A percentile compares a stretch with the other conserved stretches of the same genome.
These are phyloP conservation scores for Plasmodium coatneyi DNA, from an alignment of 169 alveolate species.

Conservation along the genomic window DNA sequence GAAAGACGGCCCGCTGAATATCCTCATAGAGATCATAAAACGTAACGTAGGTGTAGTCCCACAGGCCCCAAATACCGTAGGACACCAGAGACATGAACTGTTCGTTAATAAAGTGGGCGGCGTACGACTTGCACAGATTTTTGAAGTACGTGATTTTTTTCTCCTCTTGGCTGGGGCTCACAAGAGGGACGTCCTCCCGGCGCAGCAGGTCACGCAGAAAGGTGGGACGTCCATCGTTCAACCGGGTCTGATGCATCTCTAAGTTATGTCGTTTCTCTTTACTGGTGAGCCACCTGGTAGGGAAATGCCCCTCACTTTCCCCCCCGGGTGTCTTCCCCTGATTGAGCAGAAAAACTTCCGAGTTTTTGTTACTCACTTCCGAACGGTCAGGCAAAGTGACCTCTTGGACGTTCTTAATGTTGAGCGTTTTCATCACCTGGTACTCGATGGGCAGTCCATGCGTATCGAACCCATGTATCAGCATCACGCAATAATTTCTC, in stretches of 20 bases:
- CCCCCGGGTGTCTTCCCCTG: not conserved
- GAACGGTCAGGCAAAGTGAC: not conserved
- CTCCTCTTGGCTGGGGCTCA: not conserved
- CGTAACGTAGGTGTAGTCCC: constrained; percentile 59
- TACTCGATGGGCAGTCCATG: constrained; percentile 93
- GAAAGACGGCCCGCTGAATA: constrained; percentile 38
- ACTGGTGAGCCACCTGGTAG: not conserved
- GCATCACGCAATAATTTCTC: constrained; percentile 81
- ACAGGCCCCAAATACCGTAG: constrained; percentile 72
- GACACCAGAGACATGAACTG: constrained; percentile 60
- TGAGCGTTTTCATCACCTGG: constrained; percentile 75
- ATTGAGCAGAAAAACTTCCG: not conserved
- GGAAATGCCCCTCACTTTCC: not conserved
- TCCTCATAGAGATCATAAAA: constrained; percentile 60
- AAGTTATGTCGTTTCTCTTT: not conserved
- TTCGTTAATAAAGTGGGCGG: constrained; percentile 56
- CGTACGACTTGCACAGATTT: constrained; percentile 24
- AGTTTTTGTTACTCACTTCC: not conserved
- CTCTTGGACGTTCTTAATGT: constrained; percentile 54
- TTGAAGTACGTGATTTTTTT: constrained; percentile 28
- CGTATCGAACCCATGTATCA: constrained; percentile 92
- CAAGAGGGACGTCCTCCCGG: not conserved
- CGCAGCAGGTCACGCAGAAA: not conserved
- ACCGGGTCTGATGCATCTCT: not conserved
- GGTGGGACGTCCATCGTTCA: not conserved